These are phyloP conservation scores for Paraurostyla sp. DNA, from an alignment of 73 alveolate genomes.

Conservation along the genomic window DNA sequence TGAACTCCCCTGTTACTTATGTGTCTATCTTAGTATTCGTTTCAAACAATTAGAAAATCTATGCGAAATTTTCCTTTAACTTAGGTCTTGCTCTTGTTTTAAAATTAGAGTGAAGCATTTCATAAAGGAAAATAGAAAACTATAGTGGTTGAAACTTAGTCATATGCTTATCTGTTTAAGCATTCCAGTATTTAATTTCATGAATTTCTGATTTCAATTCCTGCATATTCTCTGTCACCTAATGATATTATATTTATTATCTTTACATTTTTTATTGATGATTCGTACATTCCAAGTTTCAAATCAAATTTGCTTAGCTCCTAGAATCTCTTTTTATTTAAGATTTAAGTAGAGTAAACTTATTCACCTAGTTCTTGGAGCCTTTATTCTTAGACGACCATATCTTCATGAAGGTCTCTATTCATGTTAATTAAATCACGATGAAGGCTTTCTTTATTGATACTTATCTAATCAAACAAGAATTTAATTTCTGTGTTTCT, in stretches of 20 bases:
- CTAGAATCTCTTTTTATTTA: not conserved
- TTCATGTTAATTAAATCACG: not conserved
- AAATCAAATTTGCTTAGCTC: conserved; percentile 23
- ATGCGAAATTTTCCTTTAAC: conserved; percentile 5
- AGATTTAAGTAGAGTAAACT: not conserved
- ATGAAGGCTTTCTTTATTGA: conserved; percentile 6
- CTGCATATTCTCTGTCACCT: not conserved
- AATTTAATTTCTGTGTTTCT: conserved; percentile 29
- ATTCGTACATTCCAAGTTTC: not conserved
- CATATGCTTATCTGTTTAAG: conserved; percentile 36
- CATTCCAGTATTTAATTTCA: not conserved
- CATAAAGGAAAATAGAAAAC: not conserved
- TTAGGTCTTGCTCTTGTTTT: conserved; percentile 30
- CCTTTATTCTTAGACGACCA: conserved; percentile 25
- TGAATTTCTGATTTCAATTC: not conserved
- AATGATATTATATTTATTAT: not conserved
- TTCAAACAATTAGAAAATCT: not conserved
- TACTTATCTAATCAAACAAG: conserved; percentile 5
- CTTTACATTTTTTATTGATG: too few relatives aligned
- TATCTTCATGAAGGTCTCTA: conserved; percentile 20
- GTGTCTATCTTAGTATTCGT: conserved; percentile 8
- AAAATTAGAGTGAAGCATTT: not conserved
- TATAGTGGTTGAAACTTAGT: conserved; percentile 11
- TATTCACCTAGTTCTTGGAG: conserved; percentile 42
- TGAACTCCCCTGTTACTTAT: conserved; percentile 1